A percentile compares a stretch with the other conserved stretches of the same genome.
Conservation (phyloP, 2,329 filamentous ascomycete genomes). For the Fusarium penzigii region DNA sequence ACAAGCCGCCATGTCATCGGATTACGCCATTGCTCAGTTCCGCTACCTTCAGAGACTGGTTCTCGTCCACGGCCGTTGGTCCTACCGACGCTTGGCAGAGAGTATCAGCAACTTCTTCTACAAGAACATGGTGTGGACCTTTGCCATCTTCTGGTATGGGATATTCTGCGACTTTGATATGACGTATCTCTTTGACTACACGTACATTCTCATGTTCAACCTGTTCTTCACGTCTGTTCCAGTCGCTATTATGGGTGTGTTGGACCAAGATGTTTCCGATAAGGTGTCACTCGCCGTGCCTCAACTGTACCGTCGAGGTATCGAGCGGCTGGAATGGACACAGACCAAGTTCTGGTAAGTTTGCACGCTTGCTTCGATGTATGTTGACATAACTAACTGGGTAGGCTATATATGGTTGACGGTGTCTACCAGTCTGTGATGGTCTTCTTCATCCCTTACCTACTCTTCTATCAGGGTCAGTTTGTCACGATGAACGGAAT, state of each 20-base stretch:
- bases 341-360: slow-evolving; percentile 92
- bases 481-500: slow-evolving; percentile 73
- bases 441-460: slow-evolving; percentile 89
- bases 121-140: slow-evolving; percentile 99
- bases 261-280: slow-evolving; percentile 96
- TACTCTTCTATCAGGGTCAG: slow-evolving; percentile 69
- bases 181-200: slow-evolving; percentile 96
- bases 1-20: slow-evolving; percentile 93
- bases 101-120: slow-evolving; percentile 99
- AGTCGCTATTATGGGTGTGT: slow-evolving; percentile 91
- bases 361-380: neutral
- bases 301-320: slow-evolving; percentile 91
- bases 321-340: slow-evolving; percentile 96
- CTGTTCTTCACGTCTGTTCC: slow-evolving; percentile 94
- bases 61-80: slow-evolving; percentile 91
- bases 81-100: slow-evolving; percentile 91
- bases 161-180: slow-evolving; percentile 96
- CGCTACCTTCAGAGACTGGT: slow-evolving; percentile 82
- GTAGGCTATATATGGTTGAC: slow-evolving; percentile 88
- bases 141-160: slow-evolving; percentile 96
- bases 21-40: slow-evolving; percentile 95
- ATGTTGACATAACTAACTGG: slow-evolving; percentile 8
- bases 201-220: slow-evolving; percentile 96
- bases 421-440: slow-evolving; percentile 94
- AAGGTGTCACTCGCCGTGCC: slow-evolving; percentile 91